These are phyloP conservation scores for Lodderomyces theae DNA, from an alignment of 1,139 yeast genomes.

Conservation along the genomic window DNA sequence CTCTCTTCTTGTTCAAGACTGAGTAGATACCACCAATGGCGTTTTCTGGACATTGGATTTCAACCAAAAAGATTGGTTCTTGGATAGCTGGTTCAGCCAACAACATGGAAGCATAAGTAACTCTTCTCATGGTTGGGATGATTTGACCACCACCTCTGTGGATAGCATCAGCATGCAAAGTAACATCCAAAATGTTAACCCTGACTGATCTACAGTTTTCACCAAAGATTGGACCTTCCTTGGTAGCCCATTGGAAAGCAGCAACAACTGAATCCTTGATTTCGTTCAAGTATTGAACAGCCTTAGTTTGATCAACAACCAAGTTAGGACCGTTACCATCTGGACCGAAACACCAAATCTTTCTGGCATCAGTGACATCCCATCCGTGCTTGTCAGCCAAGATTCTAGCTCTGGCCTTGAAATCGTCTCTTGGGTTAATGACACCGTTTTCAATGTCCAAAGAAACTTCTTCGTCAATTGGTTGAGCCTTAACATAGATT, in stretches of 20 bases:
- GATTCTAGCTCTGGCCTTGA: conserved; percentile 98
- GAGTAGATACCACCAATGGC: conserved; percentile 99
- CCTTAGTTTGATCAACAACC: conserved; percentile 99
- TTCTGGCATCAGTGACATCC: conserved; percentile 99
- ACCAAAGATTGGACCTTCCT: conserved; percentile 99
- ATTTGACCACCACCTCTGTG: conserved; percentile 99
- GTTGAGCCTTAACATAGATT: conserved; percentile 96
- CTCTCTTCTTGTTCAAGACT: conserved; percentile 99
- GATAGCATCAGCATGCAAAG: conserved; percentile 99
- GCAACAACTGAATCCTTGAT: conserved; percentile 99
- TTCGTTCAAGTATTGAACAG: conserved; percentile 98
- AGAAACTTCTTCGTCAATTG: conserved; percentile 90
- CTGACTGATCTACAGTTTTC: conserved; percentile 95
- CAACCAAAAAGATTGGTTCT: conserved; percentile 99
- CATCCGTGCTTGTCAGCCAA: conserved; percentile 99
- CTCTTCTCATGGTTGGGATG: conserved; percentile 99
- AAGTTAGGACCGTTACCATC: conserved; percentile 99
- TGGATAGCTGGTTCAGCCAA: conserved; percentile 98
- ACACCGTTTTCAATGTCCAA: conserved; percentile 90
- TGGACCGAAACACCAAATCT: conserved; percentile 99
- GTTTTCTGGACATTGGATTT: conserved; percentile 98
- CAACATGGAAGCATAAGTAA: conserved; percentile 95
- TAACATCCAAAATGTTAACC: conserved; percentile 98
- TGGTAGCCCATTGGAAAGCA: conserved; percentile 99
- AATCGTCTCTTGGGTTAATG: conserved; percentile 94